phyloP scores from a whole-genome alignment of 352 stramenopile species.

The Globisporangium parvum region DNA sequence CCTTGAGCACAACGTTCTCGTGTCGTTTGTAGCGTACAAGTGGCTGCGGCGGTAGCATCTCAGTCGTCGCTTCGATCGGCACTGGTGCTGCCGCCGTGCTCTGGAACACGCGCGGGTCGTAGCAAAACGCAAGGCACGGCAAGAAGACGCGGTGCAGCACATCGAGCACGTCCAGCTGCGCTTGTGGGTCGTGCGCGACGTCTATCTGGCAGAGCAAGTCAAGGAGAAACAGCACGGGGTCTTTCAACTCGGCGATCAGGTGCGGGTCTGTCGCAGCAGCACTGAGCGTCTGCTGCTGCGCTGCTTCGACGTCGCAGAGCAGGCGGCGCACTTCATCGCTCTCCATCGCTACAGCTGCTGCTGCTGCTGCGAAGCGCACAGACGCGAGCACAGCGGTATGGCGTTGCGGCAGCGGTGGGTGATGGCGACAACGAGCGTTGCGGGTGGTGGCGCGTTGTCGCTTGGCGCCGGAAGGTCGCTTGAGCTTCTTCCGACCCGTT shows the following conservation, averaged over 20 bases:
- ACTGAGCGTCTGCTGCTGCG: conserved; percentile 29
- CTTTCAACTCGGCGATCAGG: conserved; percentile 28
- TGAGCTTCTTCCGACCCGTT: not conserved
- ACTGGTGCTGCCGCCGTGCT: not conserved
- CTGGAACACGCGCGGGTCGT: conserved; percentile 29
- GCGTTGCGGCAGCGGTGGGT: not conserved
- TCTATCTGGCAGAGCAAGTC: conserved; percentile 36
- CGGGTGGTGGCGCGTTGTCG: not conserved
- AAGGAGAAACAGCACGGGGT: conserved; percentile 39
- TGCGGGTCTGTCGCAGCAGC: conserved; percentile 17
- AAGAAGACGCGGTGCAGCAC: conserved; percentile 37
- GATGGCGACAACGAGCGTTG: not conserved
- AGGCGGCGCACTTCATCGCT: conserved; percentile 23
- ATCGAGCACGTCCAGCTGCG: conserved; percentile 27
- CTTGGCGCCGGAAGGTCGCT: not conserved
- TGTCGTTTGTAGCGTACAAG: not conserved
- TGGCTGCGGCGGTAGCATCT: too few species aligned
- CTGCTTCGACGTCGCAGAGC: conserved; percentile 31
- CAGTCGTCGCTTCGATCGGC: too few species aligned
- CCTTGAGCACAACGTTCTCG: conserved; percentile 40
- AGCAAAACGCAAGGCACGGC: conserved; percentile 26
- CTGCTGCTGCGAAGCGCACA: not conserved
- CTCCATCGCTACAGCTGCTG: not conserved
- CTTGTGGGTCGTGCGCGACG: not conserved
- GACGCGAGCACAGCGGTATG: not conserved